A percentile compares a stretch with the other conserved stretches of the same genome.
Conservation (phyloP, 1,139 yeast species). For the Candida sanyaensis region DNA sequence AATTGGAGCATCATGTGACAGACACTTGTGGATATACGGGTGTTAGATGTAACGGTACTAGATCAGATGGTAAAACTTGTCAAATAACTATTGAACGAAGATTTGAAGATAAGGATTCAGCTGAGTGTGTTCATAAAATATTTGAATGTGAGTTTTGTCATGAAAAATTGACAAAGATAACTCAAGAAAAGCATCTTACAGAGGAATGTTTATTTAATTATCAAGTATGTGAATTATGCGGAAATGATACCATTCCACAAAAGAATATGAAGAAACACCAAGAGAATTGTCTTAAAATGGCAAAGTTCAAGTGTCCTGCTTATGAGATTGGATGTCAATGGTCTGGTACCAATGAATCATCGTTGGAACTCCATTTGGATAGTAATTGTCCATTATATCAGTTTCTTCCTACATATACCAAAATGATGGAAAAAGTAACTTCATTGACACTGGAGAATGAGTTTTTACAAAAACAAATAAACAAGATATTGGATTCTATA, state of each 20-base stretch:
- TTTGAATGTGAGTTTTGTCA: constrained; percentile 45
- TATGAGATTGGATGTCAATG: constrained; percentile 42
- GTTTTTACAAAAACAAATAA: constrained; percentile 44
- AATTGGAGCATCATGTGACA: constrained; percentile 51
- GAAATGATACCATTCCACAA: constrained; percentile 41
- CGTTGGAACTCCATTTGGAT: constrained; percentile 40
- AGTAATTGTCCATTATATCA: constrained; percentile 36
- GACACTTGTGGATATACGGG: constrained; percentile 54
- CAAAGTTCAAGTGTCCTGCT: constrained; percentile 42
- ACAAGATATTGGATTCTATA: constrained; percentile 48
- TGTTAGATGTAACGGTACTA: constrained; percentile 42
- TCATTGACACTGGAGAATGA: constrained; percentile 25
- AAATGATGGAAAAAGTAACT: constrained; percentile 22
- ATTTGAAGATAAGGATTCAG: constrained; percentile 10
- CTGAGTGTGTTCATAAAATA: constrained; percentile 35
- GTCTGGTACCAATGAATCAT: constrained; percentile 39
- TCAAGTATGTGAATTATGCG: constrained; percentile 40
- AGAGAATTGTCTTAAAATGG: constrained; percentile 35
- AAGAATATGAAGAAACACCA: constrained; percentile 35
- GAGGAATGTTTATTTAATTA: constrained; percentile 43
- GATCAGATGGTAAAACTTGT: constrained; percentile 15
- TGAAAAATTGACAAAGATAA: constrained; percentile 28
- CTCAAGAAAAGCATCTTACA: constrained; percentile 35
- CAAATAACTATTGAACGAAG: constrained; percentile 15
- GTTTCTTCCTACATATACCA: constrained; percentile 30